These are phyloP conservation scores for Hsuehochloa calcarea DNA, from an alignment of 176 grass and related monocot genomes.

Conservation along the genomic window DNA sequence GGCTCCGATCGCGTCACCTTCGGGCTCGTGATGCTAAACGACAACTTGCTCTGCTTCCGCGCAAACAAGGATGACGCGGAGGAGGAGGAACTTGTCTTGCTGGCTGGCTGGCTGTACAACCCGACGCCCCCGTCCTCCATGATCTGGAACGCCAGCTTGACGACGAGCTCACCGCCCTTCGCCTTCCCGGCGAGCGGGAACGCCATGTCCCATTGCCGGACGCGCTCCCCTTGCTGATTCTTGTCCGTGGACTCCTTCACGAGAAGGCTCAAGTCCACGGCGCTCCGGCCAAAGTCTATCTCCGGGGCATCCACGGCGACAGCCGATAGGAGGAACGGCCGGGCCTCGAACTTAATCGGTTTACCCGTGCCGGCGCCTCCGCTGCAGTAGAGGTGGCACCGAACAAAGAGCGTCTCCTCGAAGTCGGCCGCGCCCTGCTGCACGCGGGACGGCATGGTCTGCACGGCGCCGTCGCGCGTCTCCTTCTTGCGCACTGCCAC, in stretches of 20 bases:
- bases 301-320: constrained; percentile 82
- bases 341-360: constrained; percentile 58
- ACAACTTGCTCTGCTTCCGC: constrained; percentile 72
- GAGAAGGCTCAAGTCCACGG: constrained; percentile 65
- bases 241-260: constrained; percentile 83
- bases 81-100: constrained; percentile 18
- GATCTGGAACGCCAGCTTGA: constrained; percentile 89
- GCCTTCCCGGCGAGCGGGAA: constrained; percentile 79
- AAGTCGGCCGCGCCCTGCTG: constrained; percentile 71
- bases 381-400: constrained; percentile 81
- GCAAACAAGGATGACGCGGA: constrained; percentile 47
- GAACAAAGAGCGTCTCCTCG: constrained; percentile 87
- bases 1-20: constrained; percentile 48
- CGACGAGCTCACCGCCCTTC: constrained; percentile 72
- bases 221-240: constrained; percentile 57
- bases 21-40: constrained; percentile 84
- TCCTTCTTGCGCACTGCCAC: constrained; percentile 88
- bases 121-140: constrained; percentile 83
- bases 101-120: constrained; percentile 56
- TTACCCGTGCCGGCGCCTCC: constrained; percentile 56
- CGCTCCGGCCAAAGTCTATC: constrained; percentile 69
- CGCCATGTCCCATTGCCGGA: constrained; percentile 67
- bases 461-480: constrained; percentile 76
- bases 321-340: constrained; percentile 56
- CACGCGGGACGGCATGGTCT: constrained; percentile 85